Evolutionary conservation across 139 green algal species (phyloP), one percentile per base, ranked within the genome.

Genomic region (Spirogloea muscicola): DNA sequence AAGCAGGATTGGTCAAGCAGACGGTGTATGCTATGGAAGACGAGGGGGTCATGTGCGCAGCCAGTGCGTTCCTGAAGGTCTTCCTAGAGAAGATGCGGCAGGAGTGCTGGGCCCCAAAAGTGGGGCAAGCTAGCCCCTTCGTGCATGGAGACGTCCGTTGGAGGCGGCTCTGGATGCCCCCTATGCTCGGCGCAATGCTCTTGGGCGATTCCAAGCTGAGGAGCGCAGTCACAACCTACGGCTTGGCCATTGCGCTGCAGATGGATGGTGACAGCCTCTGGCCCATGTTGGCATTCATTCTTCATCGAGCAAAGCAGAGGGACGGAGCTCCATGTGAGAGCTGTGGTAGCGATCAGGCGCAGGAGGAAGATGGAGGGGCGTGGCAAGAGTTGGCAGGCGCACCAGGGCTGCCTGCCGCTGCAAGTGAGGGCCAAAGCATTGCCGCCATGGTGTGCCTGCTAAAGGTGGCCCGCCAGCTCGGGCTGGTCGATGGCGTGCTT

Each of bases 371-470:
- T n/a, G n/a, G n/a, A n/a, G n/a, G n/a, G n/a, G n/a, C n/a, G n/a
- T n/a, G n/a, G n/a, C n/a, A n/a, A n/a, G n/a, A n/a, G n/a, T n/a
- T n/a, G n/a, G n/a, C n/a, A n/a, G n/a, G n/a, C n/a, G n/a, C n/a
- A n/a, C n/a, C n/a, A n/a, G n/a, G n/a, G n/a, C n/a, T n/a, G n/a
- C n/a, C n/a, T n/a, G n/a, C 34, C 29, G 61, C 21, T 3, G 62
- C 59, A 7, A 74, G 36, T 31, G 31, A 31, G 42, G 59, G 75
- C 0, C 63, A 80, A 48, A 25, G 49, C 33, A 61, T 86, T 21
- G 84, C 85, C 3, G 87, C 82, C 0, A 49, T 90, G 57, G 70
- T 95, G 42, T 81, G 81, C 0, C 58, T 95, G 29, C 78, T 95
- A 34, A 90, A 88, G 42, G 79, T 85, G 0, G 87, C 77, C 0